phyloP scores from a whole-genome alignment of 139 green algal species.

The Dunaliella primolecta region DNA sequence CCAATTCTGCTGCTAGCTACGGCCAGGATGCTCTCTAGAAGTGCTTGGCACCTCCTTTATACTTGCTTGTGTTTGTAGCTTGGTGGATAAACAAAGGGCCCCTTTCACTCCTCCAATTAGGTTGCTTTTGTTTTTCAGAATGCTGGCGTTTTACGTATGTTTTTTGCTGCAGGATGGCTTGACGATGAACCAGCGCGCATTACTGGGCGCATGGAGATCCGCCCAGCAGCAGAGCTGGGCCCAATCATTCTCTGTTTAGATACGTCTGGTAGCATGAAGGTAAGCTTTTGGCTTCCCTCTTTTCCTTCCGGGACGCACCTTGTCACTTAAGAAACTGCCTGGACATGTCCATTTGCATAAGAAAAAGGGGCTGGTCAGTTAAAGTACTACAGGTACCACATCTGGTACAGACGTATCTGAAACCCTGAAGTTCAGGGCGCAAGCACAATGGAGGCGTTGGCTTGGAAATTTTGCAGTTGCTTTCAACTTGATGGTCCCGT shows the following conservation, averaged over 20 bases:
- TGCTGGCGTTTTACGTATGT: no score
- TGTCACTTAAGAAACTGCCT: neutral
- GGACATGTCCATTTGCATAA: neutral
- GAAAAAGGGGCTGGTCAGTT: neutral
- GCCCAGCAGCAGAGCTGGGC: conserved; percentile 82
- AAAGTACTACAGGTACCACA: neutral
- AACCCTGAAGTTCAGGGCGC: no score
- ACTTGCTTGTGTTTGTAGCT: neutral
- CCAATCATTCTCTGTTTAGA: conserved; percentile 94
- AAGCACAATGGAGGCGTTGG: no score
- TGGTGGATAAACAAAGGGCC: no score
- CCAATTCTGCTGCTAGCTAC: no score
- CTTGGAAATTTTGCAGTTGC: no score
- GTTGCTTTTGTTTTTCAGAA: no score
- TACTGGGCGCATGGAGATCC: conserved; percentile 73
- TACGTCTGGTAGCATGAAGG: conserved; percentile 66
- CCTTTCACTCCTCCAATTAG: no score
- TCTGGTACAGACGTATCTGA: no score
- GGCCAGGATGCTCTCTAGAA: no score
- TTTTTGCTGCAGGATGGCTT: conserved; percentile 77
- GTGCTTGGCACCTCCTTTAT: no score
- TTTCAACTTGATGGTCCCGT: no score
- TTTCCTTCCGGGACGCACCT: neutral
- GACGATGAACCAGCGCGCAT: conserved; percentile 70
- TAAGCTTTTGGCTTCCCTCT: neutral